Evolutionary conservation across 768 basidiomycete species (phyloP), one percentile per base, ranked within the genome.

Genomic region (Albatrellus ellisii): DNA sequence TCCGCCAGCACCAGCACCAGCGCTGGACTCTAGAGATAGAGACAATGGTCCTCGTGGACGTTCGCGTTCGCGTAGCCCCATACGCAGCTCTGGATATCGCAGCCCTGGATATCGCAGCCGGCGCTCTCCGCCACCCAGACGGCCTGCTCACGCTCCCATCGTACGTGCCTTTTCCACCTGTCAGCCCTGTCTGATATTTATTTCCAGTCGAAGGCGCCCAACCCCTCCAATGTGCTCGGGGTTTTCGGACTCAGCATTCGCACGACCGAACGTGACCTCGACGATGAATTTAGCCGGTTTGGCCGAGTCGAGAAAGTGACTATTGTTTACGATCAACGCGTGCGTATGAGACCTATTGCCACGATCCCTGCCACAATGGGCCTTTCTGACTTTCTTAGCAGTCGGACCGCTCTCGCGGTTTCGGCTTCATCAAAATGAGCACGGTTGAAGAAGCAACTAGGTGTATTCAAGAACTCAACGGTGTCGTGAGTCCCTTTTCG

Each of bases 241-340:
- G 90, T 97, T n/a, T 99, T 98, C 51, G 94, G 94, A n/a, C 65
- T 98, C 31, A 92, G 89, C 53, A 94, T 99, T 43, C 77, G 92
- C 42, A 97, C 94, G 3, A 74, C 79, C 42, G 94, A 99, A 57
- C 75, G 85, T 31, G 94, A 98, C 57, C 67, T 99, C 36, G 89
- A 97, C 50, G 87, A 94, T 50, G 91, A 95, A 60, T 98, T 99
- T 52, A 75, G 67, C 52, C 74, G 87, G 36, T 85, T 78, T 50
- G 94, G 94, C 18, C 72, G 76, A 26, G 91, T 95, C 37, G 86
- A 91, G 59, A 97, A 95, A 60, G 91, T 94, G 34, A 86, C 83
- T 41, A 91, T 98, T 51, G 92, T 98, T 10, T 95, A 95, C 54
- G 92, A 98, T 61, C 91, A 94, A 60, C 68, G 90, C 60, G 92